These are phyloP conservation scores for Hanseniaspora lindneri DNA, from an alignment of 805 yeast genomes.

Conservation along the genomic window DNA sequence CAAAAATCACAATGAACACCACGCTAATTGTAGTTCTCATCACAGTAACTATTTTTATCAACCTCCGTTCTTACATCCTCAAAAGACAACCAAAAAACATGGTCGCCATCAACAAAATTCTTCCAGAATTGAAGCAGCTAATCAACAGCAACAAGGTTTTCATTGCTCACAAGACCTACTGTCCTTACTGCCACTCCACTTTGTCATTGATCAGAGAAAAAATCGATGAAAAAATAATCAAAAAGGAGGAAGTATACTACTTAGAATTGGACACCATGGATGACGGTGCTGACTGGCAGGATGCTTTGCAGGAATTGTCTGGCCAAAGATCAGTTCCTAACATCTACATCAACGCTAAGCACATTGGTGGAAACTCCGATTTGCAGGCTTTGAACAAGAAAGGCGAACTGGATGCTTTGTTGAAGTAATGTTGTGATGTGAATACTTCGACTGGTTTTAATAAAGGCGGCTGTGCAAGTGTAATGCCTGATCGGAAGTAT, in stretches of 20 bases:
- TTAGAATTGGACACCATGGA: slow-evolving; percentile 38
- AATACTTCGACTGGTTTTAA: no score
- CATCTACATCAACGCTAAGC: slow-evolving; percentile 79
- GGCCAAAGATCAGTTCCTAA: slow-evolving; percentile 93
- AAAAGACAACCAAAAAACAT: slow-evolving; percentile 17
- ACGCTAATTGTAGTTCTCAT: not conserved
- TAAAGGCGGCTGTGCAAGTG: no score
- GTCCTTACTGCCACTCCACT: slow-evolving; percentile 51
- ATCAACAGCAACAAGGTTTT: slow-evolving; percentile 58
- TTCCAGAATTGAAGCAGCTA: slow-evolving; percentile 47
- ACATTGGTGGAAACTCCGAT: slow-evolving; percentile 91
- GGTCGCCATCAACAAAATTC: slow-evolving; percentile 50
- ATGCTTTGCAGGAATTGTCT: slow-evolving; percentile 59
- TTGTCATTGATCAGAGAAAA: slow-evolving; percentile 31
- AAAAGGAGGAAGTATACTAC: slow-evolving; percentile 19
- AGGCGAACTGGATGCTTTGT: slow-evolving; percentile 43
- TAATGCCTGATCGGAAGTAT: no score
- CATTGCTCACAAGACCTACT: slow-evolving; percentile 70
- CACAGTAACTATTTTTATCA: not conserved
- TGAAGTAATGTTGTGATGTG: slow-evolving; percentile 20
- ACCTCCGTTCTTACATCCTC: not conserved
- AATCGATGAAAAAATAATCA: slow-evolving; percentile 34
- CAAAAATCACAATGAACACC: not conserved
- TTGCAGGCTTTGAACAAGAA: slow-evolving; percentile 55
- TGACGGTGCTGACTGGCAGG: slow-evolving; percentile 78